These are phyloP conservation scores for Solanum bukasovii DNA, from an alignment of 257 asterid species.

Conservation along the genomic window DNA sequence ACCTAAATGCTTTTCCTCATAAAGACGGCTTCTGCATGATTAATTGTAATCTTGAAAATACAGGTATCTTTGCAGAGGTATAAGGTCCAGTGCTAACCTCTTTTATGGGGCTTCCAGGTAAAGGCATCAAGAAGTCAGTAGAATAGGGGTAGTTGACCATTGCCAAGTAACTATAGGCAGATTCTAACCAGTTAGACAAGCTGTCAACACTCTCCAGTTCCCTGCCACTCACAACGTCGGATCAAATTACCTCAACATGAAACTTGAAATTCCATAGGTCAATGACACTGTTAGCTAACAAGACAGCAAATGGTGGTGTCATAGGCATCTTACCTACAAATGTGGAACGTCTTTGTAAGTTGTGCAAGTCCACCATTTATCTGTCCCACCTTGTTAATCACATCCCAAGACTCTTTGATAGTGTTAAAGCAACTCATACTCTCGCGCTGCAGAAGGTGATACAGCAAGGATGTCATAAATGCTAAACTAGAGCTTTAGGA, in stretches of 20 bases:
- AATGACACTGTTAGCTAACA: not conserved
- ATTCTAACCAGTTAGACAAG: constrained; percentile 59
- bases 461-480: not conserved
- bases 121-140: constrained; percentile 79
- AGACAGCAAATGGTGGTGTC: not conserved
- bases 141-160: constrained; percentile 91
- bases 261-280: constrained; percentile 2
- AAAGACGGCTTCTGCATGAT: not conserved
- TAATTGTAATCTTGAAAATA: not conserved
- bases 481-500: not conserved
- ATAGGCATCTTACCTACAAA: constrained; percentile 50
- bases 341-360: constrained; percentile 48
- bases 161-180: constrained; percentile 86
- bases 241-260: constrained; percentile 2
- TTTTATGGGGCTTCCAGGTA: constrained; percentile 85
- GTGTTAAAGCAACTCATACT: constrained; percentile 70
- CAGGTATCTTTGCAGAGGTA: not conserved
- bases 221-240: constrained; percentile 31
- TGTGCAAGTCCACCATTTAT: constrained; percentile 49
- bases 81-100: constrained; percentile 38
- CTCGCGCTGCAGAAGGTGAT: constrained; percentile 43
- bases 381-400: constrained; percentile 41
- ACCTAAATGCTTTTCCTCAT: not conserved
- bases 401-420: constrained; percentile 77
- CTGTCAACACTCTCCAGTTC: constrained; percentile 55